Conservation (phyloP, 78 protist species). For the slime mould (Dictyostelium discoideum) region DNA sequence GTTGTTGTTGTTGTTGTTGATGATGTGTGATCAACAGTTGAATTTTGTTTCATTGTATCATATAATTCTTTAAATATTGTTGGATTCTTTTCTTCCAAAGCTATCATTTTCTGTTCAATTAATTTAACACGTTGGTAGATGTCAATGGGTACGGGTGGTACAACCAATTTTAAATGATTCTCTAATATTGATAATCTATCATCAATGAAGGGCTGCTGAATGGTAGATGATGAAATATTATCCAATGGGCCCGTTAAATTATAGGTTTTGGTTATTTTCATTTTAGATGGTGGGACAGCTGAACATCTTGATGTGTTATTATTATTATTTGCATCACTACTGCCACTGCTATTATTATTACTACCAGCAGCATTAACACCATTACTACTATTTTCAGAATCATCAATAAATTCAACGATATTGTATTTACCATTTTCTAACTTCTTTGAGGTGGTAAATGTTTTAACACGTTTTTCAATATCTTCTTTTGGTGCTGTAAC, state of each 20-base stretch:
- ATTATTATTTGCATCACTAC: background rate
- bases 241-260: constrained; percentile 49
- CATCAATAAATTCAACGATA: constrained; percentile 35
- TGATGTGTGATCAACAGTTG: background rate
- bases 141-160: constrained; percentile 18
- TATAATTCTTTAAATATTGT: constrained; percentile 21
- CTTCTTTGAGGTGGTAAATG: constrained; percentile 15
- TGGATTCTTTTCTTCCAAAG: constrained; percentile 37
- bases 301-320: background rate
- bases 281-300: constrained; percentile 24
- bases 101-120: constrained; percentile 47
- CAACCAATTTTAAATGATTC: constrained; percentile 15
- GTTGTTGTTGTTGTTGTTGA: background rate
- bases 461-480: constrained; percentile 15
- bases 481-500: constrained; percentile 35
- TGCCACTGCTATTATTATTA: background rate
- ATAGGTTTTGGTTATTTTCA: constrained; percentile 4
- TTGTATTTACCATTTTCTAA: constrained; percentile 26
- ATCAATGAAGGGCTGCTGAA: background rate
- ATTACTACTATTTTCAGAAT: background rate
- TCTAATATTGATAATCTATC: constrained; percentile 35
- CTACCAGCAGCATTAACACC: background rate
- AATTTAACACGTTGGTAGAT: constrained; percentile 44
- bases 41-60: background rate
- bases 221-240: background rate